These are phyloP conservation scores for Blastobotrys mokoenaii DNA, from an alignment of 805 yeast species.

Conservation along the genomic window DNA sequence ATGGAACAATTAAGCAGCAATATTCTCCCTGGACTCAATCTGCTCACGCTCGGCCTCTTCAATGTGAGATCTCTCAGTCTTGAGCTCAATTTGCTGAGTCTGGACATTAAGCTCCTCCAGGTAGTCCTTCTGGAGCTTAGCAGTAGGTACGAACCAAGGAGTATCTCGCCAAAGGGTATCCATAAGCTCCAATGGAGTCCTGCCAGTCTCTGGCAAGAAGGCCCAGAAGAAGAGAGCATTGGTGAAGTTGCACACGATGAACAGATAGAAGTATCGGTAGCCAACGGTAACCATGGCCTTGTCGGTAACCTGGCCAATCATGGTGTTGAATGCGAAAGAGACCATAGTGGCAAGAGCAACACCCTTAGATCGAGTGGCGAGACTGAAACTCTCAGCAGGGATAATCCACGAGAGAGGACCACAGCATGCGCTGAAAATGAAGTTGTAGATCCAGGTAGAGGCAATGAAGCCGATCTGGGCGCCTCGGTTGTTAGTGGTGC, in stretches of 20 bases:
- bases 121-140: slow-evolving; percentile 2
- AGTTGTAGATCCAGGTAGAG: slow-evolving; percentile 25
- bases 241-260: slow-evolving; percentile 23
- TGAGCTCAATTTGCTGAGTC: slow-evolving; percentile 1
- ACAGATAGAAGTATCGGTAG: slow-evolving; percentile 21
- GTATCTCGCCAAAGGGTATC: slow-evolving; percentile 5
- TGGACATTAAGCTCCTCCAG: slow-evolving; percentile 1
- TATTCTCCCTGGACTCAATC: background rate
- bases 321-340: slow-evolving; percentile 29
- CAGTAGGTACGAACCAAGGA: slow-evolving; percentile 6
- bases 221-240: slow-evolving; percentile 29
- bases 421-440: slow-evolving; percentile 20
- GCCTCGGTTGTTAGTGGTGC: slow-evolving; percentile 13
- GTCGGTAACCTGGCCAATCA: slow-evolving; percentile 30
- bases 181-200: slow-evolving; percentile 6
- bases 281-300: slow-evolving; percentile 24
- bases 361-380: slow-evolving; percentile 50
- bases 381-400: slow-evolving; percentile 53
- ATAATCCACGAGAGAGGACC: slow-evolving; percentile 52
- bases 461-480: slow-evolving; percentile 27
- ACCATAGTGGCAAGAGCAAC: slow-evolving; percentile 42
- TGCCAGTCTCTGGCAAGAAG: slow-evolving; percentile 28
- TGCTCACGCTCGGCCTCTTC: background rate
- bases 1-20: background rate
- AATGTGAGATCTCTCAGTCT: background rate